Evolutionary conservation across 148 eudicot species (phyloP).

Genomic region (Rheum nobile): DNA sequence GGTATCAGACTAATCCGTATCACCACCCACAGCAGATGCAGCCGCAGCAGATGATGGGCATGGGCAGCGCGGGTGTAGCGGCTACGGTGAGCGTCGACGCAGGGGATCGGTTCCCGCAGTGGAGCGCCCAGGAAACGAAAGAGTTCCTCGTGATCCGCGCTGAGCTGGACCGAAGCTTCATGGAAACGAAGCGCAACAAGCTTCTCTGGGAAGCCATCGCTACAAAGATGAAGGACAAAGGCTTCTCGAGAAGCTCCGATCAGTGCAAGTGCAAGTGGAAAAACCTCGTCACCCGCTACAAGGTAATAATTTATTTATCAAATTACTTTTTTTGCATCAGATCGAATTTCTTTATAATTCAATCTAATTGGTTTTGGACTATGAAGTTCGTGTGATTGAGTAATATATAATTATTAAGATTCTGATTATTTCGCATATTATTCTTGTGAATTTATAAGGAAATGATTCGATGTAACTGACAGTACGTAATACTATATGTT

Average conservation of each 20-base stretch:
- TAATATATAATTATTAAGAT: too few relatives aligned
- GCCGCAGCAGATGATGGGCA: slow-evolving; percentile 8
- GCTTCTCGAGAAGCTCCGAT: slow-evolving; percentile 75
- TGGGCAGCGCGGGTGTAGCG: not conserved
- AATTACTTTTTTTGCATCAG: not conserved
- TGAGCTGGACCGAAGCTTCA: slow-evolving; percentile 63
- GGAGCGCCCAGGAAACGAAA: slow-evolving; percentile 82
- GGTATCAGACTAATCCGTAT: slow-evolving; percentile 22
- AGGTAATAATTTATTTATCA: slow-evolving; percentile 25
- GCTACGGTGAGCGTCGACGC: slow-evolving; percentile 10
- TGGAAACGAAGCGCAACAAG: slow-evolving; percentile 89
- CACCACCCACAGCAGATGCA: slow-evolving; percentile 19
- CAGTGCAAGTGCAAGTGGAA: slow-evolving; percentile 99
- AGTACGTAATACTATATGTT: too few relatives aligned
- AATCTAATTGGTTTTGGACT: too few relatives aligned
- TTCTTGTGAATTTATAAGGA: too few relatives aligned
- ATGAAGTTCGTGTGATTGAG: too few relatives aligned
- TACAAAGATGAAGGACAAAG: slow-evolving; percentile 56
- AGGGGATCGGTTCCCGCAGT: slow-evolving; percentile 83
- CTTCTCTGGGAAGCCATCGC: slow-evolving; percentile 72
- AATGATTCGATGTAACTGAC: too few relatives aligned
- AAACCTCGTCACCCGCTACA: slow-evolving; percentile 78
- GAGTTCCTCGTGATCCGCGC: slow-evolving; percentile 62
- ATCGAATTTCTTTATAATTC: too few relatives aligned
- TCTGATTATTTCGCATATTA: too few relatives aligned